Conservation (phyloP, 768 basidiomycete genomes). For the Psilocybe azurescens region DNA sequence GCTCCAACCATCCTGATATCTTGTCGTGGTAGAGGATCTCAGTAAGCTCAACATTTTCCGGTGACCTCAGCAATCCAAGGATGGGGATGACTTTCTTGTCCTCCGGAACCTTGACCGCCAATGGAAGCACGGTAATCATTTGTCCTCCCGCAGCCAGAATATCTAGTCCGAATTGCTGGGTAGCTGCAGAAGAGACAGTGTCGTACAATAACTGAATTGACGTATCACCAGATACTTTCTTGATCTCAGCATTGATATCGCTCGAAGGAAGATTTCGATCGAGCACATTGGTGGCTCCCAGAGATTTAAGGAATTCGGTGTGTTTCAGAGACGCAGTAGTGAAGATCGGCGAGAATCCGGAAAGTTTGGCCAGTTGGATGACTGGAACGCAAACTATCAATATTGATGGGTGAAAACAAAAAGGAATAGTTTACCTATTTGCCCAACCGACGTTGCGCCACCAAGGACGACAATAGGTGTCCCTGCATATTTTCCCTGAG, state of each 20-base stretch:
- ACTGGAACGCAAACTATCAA: not conserved
- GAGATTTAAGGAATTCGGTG: slow-evolving; percentile 33
- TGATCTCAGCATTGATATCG: slow-evolving; percentile 25
- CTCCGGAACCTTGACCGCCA: not conserved
- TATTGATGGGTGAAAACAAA: slow-evolving; percentile 2
- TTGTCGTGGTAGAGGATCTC: slow-evolving; percentile 19
- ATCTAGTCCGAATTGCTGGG: slow-evolving; percentile 28
- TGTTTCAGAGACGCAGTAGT: slow-evolving; percentile 39
- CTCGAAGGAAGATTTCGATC: slow-evolving; percentile 28
- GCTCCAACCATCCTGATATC: slow-evolving; percentile 19
- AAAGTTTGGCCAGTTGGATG: slow-evolving; percentile 40
- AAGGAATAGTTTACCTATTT: not conserved
- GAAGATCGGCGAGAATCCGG: slow-evolving; percentile 49
- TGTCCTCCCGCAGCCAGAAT: slow-evolving; percentile 27
- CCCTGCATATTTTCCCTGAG: slow-evolving; percentile 44
- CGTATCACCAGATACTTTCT: slow-evolving; percentile 19
- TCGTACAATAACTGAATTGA: slow-evolving; percentile 33
- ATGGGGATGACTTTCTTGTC: slow-evolving; percentile 18
- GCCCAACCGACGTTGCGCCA: slow-evolving; percentile 10
- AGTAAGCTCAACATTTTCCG: slow-evolving; percentile 20
- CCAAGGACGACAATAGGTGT: slow-evolving; percentile 41
- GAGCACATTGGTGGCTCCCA: slow-evolving; percentile 47
- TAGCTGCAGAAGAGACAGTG: slow-evolving; percentile 24
- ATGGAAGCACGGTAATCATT: slow-evolving; percentile 5
- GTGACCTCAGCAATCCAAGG: slow-evolving; percentile 15